Evolutionary conservation across 345 rosid genomes (phyloP), one percentile per base, ranked within the genome.

Genomic region (Populus ilicifolia): DNA sequence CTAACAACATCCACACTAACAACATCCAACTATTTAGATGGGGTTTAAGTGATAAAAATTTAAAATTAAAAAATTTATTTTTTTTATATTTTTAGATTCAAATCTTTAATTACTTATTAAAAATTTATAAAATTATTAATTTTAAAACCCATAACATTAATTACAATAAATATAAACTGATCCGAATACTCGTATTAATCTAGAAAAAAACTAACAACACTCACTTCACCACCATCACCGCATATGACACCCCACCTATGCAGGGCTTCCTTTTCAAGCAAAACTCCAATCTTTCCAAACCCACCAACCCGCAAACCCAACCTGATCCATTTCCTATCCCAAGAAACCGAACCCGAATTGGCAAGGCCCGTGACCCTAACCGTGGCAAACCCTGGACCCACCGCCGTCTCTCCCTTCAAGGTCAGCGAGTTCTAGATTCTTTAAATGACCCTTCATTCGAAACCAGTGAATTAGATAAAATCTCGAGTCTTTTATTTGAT

Each of bases 301-400:
- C 75, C 73, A 5, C 62, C 30, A 21, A 14, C 29, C 25, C 73
- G 25, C 79, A 30, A 70, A 48, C 68, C 75, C 83, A 9, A 56
- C 72, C 39, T 6, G 21, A 52, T 43, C 46, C 25, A 36, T 61
- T 70, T 46, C 54, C 83, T 5, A 72, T 72, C 39, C 73, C 41
- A 64, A 84, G 92, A 77, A 83, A 69, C 71, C 88, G 91, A 17
- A 86, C 89, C 44, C 87, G 94, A 63, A 80, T 93, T 38, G 97
- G 96, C 71, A 89, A 78, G 80, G 81, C 88, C 66, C 82, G 83
- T 36, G 97, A 92, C 87, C 77, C 83, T 8, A 90, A 93, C 88
- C 88, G 90, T 41, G 94, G 98, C 5, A 90, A 86, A 78, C 94
- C 91, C 29, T 93, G 99, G 99, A 82, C 89, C 56, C 76, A 87